Base-by-base conservation (phyloP, 352 stramenopile species). In the Lagenidium giganteum region DNA sequence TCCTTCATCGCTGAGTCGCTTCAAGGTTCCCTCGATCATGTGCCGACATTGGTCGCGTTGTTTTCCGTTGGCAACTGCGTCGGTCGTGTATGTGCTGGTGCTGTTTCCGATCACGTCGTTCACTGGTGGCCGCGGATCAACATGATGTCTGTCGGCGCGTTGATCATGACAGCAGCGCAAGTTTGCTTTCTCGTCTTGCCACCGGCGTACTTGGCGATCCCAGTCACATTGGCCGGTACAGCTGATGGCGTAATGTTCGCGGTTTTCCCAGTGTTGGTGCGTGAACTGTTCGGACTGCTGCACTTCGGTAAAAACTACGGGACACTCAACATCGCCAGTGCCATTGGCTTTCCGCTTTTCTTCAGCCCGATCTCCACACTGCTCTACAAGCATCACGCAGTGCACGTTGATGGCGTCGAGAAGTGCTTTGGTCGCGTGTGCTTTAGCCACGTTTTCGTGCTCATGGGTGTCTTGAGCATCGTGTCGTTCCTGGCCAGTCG, bases 271-370 rank as follows among this genome's bases (percentile, higher is more conserved):
- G 71, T 89, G 14, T 46, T 92, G 29, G 80, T 57, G 12, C 74
- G 76, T 21, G 76, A 91, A 51, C 80, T 71, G 0, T 91, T 88
- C 41, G 79, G 79, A 1, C 49, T 54, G 17, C 58, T 51, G 1
- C 79, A 91, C 42, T 87, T 91, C 39, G 79, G 79, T 31, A 83
- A 87, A 42, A 91, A 91, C 36, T 91, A 83, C 45, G 75, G 79
- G 8, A 43, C 86, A 18, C 79, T 91, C 20, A 87, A 70, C 34
- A 58, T 87, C 34, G 78, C 78, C 24, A 91, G 88, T 37, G 72
- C 70, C 0, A 28, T 88, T 13, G 75, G 75, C 3, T 91, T 87
- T 52, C 78, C 78, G 16, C 44, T 91, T 3, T 80, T 91, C 47
- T 82, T 67, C 57, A 84, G 67, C 27, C 78, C 78, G 6, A 52